A percentile compares a stretch with the other conserved stretches of the same genome.
phyloP scores from a whole-genome alignment of 225 moss, liverwort and hornwort species.

The Anthoceros angustus region DNA sequence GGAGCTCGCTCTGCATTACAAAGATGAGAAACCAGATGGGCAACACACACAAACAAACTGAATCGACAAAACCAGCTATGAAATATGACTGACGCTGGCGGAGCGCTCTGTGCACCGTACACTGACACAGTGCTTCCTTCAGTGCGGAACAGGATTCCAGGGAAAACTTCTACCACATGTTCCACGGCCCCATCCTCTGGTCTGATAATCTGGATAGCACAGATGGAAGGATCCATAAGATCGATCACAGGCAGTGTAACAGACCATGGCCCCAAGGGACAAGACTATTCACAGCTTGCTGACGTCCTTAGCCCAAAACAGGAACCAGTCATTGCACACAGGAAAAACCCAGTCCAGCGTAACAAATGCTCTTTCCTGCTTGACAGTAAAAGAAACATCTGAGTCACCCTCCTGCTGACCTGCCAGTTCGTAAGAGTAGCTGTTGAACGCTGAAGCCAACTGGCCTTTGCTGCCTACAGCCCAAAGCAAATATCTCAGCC shows the following conservation, averaged over 20 bases:
- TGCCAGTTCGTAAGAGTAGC: constrained; percentile 70
- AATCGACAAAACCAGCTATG: neutral
- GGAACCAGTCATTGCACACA: too few relatives aligned
- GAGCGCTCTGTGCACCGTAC: neutral
- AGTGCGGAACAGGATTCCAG: constrained; percentile 55
- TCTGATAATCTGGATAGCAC: constrained; percentile 29
- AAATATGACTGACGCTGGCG: neutral
- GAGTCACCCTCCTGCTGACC: constrained; percentile 19
- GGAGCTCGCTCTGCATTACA: constrained; percentile 40
- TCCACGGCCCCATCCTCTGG: constrained; percentile 59
- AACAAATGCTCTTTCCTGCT: neutral
- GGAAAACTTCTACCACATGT: constrained; percentile 58
- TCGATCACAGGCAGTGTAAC: neutral
- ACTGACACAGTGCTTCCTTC: constrained; percentile 56
- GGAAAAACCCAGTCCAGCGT: too few relatives aligned
- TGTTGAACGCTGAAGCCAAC: constrained; percentile 79
- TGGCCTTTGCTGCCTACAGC: constrained; percentile 54
- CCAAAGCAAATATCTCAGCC: neutral
- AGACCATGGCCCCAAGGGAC: neutral
- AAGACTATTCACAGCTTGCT: neutral
- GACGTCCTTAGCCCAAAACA: too few relatives aligned
- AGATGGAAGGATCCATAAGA: neutral
- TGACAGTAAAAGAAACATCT: neutral
- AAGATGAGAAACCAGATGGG: neutral
- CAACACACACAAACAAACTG: neutral